A percentile compares a stretch with the other conserved stretches of the same genome.
Evolutionary conservation across 352 stramenopile species (phyloP).

Genomic region (Saprolegnia parasitica): DNA sequence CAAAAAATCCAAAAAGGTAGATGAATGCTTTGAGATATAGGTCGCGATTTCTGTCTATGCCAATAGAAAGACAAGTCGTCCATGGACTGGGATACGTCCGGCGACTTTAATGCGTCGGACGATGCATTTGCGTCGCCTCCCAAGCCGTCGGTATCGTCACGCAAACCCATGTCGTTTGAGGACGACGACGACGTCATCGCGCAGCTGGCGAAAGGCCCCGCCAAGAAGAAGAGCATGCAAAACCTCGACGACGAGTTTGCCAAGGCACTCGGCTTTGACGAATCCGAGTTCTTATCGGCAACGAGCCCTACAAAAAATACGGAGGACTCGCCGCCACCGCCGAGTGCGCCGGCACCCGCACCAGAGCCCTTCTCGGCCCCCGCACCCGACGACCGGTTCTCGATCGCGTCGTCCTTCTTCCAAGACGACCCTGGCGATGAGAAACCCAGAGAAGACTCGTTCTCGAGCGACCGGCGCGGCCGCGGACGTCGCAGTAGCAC

Average conservation of each 20-base stretch:
- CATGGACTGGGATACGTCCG: not conserved
- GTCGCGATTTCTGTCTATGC: not conserved
- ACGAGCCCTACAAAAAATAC: not conserved
- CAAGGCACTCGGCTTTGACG: conserved; percentile 26
- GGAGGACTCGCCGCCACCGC: not conserved
- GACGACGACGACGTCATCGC: conserved; percentile 2
- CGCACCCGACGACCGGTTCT: not conserved
- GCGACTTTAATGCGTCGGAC: conserved; percentile 2
- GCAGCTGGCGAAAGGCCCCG: not conserved
- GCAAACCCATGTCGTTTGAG: not conserved
- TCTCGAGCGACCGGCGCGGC: not conserved
- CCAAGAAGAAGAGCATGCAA: conserved; percentile 21
- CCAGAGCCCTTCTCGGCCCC: not conserved
- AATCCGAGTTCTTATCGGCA: conserved; percentile 23
- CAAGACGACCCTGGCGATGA: not conserved
- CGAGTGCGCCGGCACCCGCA: not conserved
- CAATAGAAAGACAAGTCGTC: conserved; percentile 23
- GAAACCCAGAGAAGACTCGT: conserved; percentile 1
- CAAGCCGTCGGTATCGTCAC: not conserved
- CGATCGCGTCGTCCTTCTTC: conserved; percentile 23
- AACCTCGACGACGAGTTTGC: conserved; percentile 28
- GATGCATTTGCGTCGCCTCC: not conserved
- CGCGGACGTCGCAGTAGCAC: conserved; percentile 8
- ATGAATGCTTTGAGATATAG: not conserved
- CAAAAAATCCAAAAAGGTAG: conserved; percentile 25